Evolutionary conservation across 164 flowering plant species (phyloP), one percentile per base, ranked within the genome.

Genomic region (Umbellularia californica): DNA sequence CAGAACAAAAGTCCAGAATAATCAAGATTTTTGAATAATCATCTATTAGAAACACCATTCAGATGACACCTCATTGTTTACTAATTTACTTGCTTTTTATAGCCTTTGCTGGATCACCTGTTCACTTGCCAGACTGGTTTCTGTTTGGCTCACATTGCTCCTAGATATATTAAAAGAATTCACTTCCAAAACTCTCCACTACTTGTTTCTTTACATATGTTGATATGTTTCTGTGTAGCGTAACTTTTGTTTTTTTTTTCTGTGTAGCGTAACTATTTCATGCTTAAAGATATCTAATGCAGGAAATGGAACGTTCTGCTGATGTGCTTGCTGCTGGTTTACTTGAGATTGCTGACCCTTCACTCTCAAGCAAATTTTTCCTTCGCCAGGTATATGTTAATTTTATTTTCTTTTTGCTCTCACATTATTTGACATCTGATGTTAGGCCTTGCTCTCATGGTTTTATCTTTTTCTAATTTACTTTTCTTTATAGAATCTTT

Each of bases 301-400:
- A 95, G 99, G 99, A 95, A 81, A 93, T 95, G 99, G 98, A 92
- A 79, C 87, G 95, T 28, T 95, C 99, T 71, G 91, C 94, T 72
- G 99, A 95, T 83, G 92, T 93, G 72, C 97, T 95, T 76, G 98
- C 99, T 77, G 99, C 98, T 11, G 99, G 99, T 78, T 81, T 95
- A 71, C 91, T 95, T 82, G 99, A 95, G 76, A 84, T 95, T 84
- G 87, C 99, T 60, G 94, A 92, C 78, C 98, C 98, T 73, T 81
- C 93, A 68, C 92, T 95, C 78, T 90, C 97, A 22, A 86, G 84
- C 79, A 92, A 88, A 87, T 95, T 82, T 84, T 95, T 86, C 83
- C 88, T 91, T 73, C 94, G 91, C 77, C 98, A 95, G 98, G 98
- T 95, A 71, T 58, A 88, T 83, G 33, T 52, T 24, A 14, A 27